Conservation (phyloP, 148 eudicot species). For the Nepenthes gracilis region DNA sequence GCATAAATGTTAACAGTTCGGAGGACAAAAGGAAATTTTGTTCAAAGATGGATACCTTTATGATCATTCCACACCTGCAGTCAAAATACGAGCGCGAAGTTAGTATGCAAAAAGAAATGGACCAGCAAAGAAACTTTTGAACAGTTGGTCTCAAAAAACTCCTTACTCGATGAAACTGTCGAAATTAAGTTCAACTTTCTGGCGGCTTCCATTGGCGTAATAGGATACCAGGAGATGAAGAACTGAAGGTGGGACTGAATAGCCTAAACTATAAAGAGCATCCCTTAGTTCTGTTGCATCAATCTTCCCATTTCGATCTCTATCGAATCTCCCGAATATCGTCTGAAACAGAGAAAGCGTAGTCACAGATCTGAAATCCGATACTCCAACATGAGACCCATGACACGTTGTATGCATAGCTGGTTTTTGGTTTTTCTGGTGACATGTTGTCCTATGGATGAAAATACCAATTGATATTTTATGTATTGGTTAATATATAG, state of each 20-base stretch:
- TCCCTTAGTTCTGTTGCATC: constrained; percentile 53
- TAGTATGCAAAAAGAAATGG: constrained; percentile 1
- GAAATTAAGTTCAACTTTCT: constrained; percentile 40
- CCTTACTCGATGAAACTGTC: constrained; percentile 77
- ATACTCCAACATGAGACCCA: neutral
- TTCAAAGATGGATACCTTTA: constrained; percentile 36
- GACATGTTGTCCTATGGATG: too few species aligned
- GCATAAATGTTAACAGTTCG: neutral
- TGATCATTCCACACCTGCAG: constrained; percentile 65
- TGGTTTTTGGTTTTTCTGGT: too few species aligned
- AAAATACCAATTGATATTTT: too few species aligned
- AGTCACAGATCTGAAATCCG: neutral
- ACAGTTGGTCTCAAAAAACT: neutral
- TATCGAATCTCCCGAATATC: constrained; percentile 66
- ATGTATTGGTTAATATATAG: too few species aligned
- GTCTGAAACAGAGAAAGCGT: constrained; percentile 23
- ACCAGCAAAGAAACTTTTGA: neutral
- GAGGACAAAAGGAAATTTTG: neutral
- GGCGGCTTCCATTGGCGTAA: constrained; percentile 39
- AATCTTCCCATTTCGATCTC: constrained; percentile 65
- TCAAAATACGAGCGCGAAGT: constrained; percentile 5
- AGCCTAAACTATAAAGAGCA: constrained; percentile 60
- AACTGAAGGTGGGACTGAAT: constrained; percentile 62
- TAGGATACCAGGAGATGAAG: constrained; percentile 52
- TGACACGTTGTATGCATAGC: neutral